Evolutionary conservation across 2,329 filamentous ascomycete genomes (phyloP), one percentile per base, ranked within the genome.

Genomic region (Aspergillus viridinutans): DNA sequence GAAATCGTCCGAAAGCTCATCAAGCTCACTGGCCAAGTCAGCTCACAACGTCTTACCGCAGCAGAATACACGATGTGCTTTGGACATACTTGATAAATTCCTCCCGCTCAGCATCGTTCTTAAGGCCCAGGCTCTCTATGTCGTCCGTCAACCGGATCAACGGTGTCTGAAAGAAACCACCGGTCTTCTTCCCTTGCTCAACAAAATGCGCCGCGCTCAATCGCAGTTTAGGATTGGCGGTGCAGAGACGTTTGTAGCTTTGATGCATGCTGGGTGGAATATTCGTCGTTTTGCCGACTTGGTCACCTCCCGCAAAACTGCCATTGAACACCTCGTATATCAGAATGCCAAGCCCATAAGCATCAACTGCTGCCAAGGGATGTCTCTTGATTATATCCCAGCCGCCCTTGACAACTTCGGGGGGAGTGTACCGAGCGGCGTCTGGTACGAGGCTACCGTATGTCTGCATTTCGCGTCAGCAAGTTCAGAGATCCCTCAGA

Each of bases 321-420:
- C 92, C 91, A 72, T 95, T 97, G 76, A 97, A 99, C 1, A 90
- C 89, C 72, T 99, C 94, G 61, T 88, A 93, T 29, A 97, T 85
- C 53, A 97, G 75, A 1, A 87, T 86, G 12, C 92, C 94, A 66
- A 91, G 90, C 64, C 89, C 87, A 70, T 94, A 97, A 0, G 94
- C 87, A 72, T 99, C 94, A 0, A 94, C 84, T 0, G 92, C 92
- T 54, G 87, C 83, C 55, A 91, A 80, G 0, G 91, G 92, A 64
- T 89, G 87, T 67, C 87, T 86, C 74, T 95, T 96, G 66, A 97
- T 90, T 3, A 83, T 81, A 61, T 95, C 91, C 94, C 94, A 99
- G n/a, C 94, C 92, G 9, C 85, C 84, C 64, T 89, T 91, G 2
- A 86, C 85, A 25, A 97, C 79, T 72, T 99, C 94, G 2, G 94